These are phyloP conservation scores for Teunomyces stri DNA, from an alignment of 805 yeast genomes.

Conservation along the genomic window DNA sequence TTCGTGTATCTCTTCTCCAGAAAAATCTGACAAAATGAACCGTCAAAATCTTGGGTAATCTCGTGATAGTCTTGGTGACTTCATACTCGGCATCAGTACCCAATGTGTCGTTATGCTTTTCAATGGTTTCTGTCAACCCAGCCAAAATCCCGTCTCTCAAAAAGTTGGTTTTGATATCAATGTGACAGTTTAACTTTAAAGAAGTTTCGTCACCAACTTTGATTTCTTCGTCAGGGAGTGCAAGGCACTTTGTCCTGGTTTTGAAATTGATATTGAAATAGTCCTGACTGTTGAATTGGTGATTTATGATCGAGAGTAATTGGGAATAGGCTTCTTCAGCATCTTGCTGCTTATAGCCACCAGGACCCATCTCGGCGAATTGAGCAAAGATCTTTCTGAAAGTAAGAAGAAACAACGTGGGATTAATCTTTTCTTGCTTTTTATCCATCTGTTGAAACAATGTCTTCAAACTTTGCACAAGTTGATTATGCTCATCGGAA, in stretches of 20 bases:
- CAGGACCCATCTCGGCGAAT: slow-evolving; percentile 72
- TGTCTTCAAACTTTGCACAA: slow-evolving; percentile 33
- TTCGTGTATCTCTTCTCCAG: slow-evolving; percentile 90
- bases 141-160: slow-evolving; percentile 78
- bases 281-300: slow-evolving; percentile 50
- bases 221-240: slow-evolving; percentile 31
- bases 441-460: slow-evolving; percentile 46
- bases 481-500: slow-evolving; percentile 11
- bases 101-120: slow-evolving; percentile 70
- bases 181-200: slow-evolving; percentile 83
- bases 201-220: slow-evolving; percentile 46
- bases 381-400: slow-evolving; percentile 78
- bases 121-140: slow-evolving; percentile 72
- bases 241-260: slow-evolving; percentile 61
- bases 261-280: slow-evolving; percentile 66
- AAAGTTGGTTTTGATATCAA: slow-evolving; percentile 79
- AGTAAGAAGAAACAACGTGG: slow-evolving; percentile 61
- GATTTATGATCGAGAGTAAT: slow-evolving; percentile 53
- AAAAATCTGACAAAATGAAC: slow-evolving; percentile 93
- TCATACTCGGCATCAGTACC: slow-evolving; percentile 71
- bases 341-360: slow-evolving; percentile 92
- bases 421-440: slow-evolving; percentile 55
- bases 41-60: slow-evolving; percentile 82
- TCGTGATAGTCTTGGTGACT: slow-evolving; percentile 58
- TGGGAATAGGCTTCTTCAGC: slow-evolving; percentile 96